These are phyloP conservation scores for Multifurca ochricompacta DNA, from an alignment of 768 basidiomycete genomes.

Conservation along the genomic window DNA sequence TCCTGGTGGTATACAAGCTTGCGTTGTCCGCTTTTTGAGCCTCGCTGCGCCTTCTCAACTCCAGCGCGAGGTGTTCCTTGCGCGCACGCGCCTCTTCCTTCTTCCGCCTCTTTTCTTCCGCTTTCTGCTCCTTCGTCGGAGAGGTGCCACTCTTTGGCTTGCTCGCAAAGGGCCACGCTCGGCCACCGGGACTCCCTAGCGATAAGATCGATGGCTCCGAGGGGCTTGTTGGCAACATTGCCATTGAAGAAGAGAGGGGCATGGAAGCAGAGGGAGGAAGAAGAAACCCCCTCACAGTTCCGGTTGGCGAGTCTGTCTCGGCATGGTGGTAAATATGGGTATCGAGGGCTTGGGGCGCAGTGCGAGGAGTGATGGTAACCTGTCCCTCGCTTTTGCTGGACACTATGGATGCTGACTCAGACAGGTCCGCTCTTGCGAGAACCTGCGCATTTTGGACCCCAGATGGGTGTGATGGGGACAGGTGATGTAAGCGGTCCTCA, in stretches of 20 bases:
- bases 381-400: background rate
- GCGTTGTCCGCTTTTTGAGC: slow-evolving; percentile 23
- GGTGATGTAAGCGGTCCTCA: background rate
- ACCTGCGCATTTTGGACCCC: background rate
- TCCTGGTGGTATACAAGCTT: background rate
- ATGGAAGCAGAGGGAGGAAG: background rate
- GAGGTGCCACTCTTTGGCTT: background rate
- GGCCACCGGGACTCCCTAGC: background rate
- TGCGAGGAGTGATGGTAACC: background rate
- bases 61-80: slow-evolving; percentile 37
- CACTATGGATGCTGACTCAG: background rate
- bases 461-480: background rate
- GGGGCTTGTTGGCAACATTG: background rate
- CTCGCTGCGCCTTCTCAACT: slow-evolving; percentile 34
- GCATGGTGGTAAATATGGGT: background rate
- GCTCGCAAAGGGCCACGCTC: background rate
- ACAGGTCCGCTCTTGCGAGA: background rate
- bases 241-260: background rate
- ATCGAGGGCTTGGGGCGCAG: background rate
- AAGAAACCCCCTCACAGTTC: background rate
- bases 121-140: slow-evolving; percentile 18
- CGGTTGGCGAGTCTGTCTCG: background rate
- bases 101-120: slow-evolving; percentile 38
- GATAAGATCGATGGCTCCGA: background rate
- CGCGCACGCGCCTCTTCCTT: slow-evolving; percentile 35